Evolutionary conservation across 306 rosid species (phyloP).

Genomic region (Corylus avellana): DNA sequence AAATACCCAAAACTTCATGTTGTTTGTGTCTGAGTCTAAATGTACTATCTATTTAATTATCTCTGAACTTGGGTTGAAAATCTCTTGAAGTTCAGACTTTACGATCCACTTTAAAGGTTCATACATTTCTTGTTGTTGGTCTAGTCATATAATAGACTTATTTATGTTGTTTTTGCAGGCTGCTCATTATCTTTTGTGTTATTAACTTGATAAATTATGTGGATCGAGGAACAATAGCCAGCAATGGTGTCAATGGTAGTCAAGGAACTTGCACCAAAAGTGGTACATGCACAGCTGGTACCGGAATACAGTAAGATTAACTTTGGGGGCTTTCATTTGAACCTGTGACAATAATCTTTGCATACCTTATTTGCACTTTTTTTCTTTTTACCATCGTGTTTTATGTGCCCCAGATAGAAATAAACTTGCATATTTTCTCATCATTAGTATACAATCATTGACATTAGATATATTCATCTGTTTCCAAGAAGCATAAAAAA

Average conservation of each 20-base stretch:
- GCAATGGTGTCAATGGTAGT: constrained; percentile 92
- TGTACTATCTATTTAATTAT: neutral
- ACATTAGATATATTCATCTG: neutral
- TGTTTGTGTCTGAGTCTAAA: neutral
- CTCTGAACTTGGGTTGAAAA: neutral
- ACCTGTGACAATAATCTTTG: neutral
- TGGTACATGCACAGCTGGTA: constrained; percentile 67
- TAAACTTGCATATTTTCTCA: neutral
- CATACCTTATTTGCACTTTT: neutral
- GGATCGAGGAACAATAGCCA: constrained; percentile 94
- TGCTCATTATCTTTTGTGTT: constrained; percentile 68
- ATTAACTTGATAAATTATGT: constrained; percentile 80
- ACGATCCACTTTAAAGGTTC: neutral
- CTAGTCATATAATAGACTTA: constrained; percentile 9
- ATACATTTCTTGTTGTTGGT: neutral
- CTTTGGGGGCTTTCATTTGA: constrained; percentile 10
- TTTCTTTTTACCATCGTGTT: neutral
- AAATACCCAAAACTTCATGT: neutral
- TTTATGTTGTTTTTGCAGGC: constrained; percentile 47
- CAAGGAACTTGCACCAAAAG: constrained; percentile 54
- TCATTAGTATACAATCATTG: neutral
- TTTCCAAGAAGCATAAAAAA: neutral
- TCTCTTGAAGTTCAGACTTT: neutral
- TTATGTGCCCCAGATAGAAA: neutral
- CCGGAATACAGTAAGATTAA: constrained; percentile 84